Evolutionary conservation across 176 grass and related monocot genomes (phyloP).

Genomic region (Elaeis guineensis): DNA sequence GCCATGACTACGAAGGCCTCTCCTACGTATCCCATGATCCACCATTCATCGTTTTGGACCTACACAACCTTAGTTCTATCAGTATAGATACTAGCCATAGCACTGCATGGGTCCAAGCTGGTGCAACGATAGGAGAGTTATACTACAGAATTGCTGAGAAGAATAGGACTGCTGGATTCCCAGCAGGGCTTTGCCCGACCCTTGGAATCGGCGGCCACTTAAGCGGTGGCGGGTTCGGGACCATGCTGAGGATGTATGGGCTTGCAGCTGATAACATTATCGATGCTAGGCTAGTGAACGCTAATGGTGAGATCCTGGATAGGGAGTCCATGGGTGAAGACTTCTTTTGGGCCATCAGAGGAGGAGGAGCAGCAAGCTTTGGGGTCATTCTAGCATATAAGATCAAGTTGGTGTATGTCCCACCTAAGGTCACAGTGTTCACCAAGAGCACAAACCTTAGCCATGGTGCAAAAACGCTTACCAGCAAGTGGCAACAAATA

Average conservation of each 20-base stretch:
- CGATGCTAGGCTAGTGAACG: slow-evolving; percentile 22
- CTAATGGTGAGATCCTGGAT: slow-evolving; percentile 16
- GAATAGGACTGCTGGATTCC: slow-evolving; percentile 19
- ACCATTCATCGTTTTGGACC: slow-evolving; percentile 21
- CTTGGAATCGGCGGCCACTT: slow-evolving; percentile 31
- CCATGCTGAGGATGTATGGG: slow-evolving; percentile 31
- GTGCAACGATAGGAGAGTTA: slow-evolving; percentile 33
- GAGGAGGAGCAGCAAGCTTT: slow-evolving; percentile 33
- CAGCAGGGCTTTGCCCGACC: slow-evolving; percentile 23
- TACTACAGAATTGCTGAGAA: slow-evolving; percentile 29
- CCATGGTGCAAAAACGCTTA: slow-evolving; percentile 1
- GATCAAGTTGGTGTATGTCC: slow-evolving; percentile 28
- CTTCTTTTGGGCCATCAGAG: slow-evolving; percentile 37
- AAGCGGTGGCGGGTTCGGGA: slow-evolving; percentile 30
- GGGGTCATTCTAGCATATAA: slow-evolving; percentile 31
- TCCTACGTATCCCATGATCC: slow-evolving; percentile 19
- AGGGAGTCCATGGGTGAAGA: slow-evolving; percentile 34
- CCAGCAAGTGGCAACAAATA: slow-evolving; percentile 28
- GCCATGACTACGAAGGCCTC: slow-evolving; percentile 41
- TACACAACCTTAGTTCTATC: slow-evolving; percentile 16
- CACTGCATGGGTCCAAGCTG: slow-evolving; percentile 31
- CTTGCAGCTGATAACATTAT: slow-evolving; percentile 25
- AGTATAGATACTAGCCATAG: slow-evolving; percentile 2
- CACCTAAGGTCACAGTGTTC: slow-evolving; percentile 21
- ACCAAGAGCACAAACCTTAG: slow-evolving; percentile 18